Evolutionary conservation across 2,329 filamentous ascomycete species (phyloP).

Genomic region (Fusarium subglutinans): DNA sequence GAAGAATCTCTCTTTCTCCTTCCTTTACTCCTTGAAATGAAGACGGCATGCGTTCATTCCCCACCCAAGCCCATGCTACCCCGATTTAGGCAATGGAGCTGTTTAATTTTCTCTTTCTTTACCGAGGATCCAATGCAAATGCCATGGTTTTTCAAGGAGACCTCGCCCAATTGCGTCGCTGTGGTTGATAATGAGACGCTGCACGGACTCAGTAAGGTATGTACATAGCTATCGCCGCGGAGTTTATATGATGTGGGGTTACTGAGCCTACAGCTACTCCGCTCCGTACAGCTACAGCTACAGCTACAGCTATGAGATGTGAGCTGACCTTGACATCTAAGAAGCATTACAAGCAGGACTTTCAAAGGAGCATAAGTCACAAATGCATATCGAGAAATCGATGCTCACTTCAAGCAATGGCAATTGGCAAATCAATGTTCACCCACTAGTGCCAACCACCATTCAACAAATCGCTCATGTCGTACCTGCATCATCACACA

Average conservation of each 20-base stretch:
- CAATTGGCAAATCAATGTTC: neutral
- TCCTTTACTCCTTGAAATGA: conserved; percentile 17
- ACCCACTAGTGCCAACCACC: neutral
- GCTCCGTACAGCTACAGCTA: neutral
- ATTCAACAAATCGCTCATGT: neutral
- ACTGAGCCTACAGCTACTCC: neutral
- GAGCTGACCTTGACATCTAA: neutral
- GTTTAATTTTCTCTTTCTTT: neutral
- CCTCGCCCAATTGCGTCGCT: conserved; percentile 7
- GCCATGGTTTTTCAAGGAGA: neutral
- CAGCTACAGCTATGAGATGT: neutral
- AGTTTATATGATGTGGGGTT: conserved; percentile 1
- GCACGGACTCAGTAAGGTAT: neutral
- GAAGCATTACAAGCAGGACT: neutral
- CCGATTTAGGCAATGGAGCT: conserved; percentile 13
- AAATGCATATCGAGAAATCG: neutral
- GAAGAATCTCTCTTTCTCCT: neutral
- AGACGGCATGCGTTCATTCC: conserved; percentile 17
- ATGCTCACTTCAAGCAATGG: neutral
- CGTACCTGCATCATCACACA: neutral
- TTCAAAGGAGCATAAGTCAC: neutral
- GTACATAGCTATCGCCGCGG: neutral
- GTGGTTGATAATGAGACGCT: conserved; percentile 4
- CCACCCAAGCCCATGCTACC: conserved; percentile 8
- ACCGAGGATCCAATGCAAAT: conserved; percentile 17